Base-by-base conservation (phyloP, 129 eudicot species). In the Arctium lappa region DNA sequence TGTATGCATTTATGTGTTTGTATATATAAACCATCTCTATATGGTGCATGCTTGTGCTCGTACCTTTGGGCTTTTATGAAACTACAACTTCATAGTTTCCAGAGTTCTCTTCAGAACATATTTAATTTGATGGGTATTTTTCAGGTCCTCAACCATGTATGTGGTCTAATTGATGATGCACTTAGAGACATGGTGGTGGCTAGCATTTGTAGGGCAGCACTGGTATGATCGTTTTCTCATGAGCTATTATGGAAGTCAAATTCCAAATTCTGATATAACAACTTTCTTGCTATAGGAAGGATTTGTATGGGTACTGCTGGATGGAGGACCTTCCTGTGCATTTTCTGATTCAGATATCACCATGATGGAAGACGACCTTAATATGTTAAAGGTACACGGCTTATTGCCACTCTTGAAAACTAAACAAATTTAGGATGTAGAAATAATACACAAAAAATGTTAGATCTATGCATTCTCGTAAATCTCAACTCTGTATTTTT, bases 321-420 rank as follows among this genome's bases (percentile, higher is more conserved):
- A 95, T 81, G 99, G 99, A 83, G 99, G 99, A 69, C 99, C 99
- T 71, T 85, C 95, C 7, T 86, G 99, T 82, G 97, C 99, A 75
- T 93, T 91, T 89, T 91, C 97, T 82, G 94, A 89, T 85, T 81
- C 92, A 34, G 99, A 95, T 87, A 74, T 90, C 85, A 46, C 80
- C 42, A 48, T 93, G 91, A 87, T 95, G 89, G 97, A 90, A 84
- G 98, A 95, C 31, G 98, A 93, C 82, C 89, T 95, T 40, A 91
- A 88, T 76, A 83, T 90, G 81, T 85, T 95, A 50, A 91, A 90
- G 92, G 99, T 95, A 83, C 75, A 79, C 73, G 46, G 40, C 76
- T 46, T 83, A 22, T 81, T 32, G 1, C 68, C 16, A 44, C 22
- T 42, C 34, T 75, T 38, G 1, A 18, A 69, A 53, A 9, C 74